Base-by-base conservation (phyloP, 441 rosid species). In the Bocquillonia castaneifolia region DNA sequence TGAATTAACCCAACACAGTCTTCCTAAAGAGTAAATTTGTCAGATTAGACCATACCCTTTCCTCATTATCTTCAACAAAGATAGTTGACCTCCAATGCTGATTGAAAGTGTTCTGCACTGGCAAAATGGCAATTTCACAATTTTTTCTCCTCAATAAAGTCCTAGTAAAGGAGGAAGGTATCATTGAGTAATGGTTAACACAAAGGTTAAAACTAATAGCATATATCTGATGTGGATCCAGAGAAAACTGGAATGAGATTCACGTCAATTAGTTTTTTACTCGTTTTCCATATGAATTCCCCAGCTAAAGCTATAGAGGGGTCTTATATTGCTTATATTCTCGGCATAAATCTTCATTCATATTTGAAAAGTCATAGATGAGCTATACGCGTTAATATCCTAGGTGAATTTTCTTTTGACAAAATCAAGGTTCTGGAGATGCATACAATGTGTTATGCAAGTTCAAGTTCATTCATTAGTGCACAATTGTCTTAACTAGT, bases 11-110 rank as follows among this genome's bases (percentile, higher is more conserved):
- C n/a, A n/a, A n/a, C 32, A 70, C 10, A 59, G 31, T 34, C 71
- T 70, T 36, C 78, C 80, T 3, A 36, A 66, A 47, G 42, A 68
- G 81, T 73, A 62, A 67, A 69, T 63, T 63, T 15, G 20, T 64
- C 40, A 10, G 10, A 55, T 8, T 14, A 23, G 18, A 31, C 14
- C 34, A 22, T 28, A n/a, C 10, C 12, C 10, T 28, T 44, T 28
- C 7, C 54, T 34, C 10, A 31, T 26, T 31, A 17, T 45, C 47
- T 57, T 29, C 31, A 18, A 6, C 22, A 37, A 20, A 9, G 6
- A 36, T n/a, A n/a, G n/a, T n/a, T n/a, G n/a, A 37, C 32, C 14
- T 52, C 15, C 22, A n/a, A 25, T 51, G 20, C 40, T 64, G 7
- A 48, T 39, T 52, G 8, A 1, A 23, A 47, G 26, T 31, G n/a